Conservation (phyloP, 768 basidiomycete genomes). For the Naganishia friedmannii region DNA sequence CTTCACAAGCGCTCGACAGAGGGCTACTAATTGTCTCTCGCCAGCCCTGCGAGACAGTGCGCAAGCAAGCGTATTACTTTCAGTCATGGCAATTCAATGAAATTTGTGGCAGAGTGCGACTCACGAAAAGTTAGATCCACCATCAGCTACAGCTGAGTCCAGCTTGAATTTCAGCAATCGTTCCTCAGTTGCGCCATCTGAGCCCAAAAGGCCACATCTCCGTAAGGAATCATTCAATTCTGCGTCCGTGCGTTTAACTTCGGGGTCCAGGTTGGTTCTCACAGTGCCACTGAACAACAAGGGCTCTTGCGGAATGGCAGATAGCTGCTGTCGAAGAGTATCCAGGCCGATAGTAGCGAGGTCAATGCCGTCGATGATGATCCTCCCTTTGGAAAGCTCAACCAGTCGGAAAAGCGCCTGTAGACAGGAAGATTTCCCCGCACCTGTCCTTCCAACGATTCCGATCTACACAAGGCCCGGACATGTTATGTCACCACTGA, state of each 20-base stretch:
- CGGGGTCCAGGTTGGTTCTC: conserved; percentile 60
- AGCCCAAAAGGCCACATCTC: conserved; percentile 57
- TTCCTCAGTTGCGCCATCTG: conserved; percentile 50
- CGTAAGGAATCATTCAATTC: conserved; percentile 64
- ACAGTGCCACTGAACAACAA: conserved; percentile 56
- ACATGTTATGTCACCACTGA: no score
- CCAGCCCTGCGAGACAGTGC: conserved; percentile 56
- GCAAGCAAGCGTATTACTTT: no score
- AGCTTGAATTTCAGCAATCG: conserved; percentile 63
- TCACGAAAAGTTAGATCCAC: conserved; percentile 61
- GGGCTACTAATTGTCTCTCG: conserved; percentile 64
- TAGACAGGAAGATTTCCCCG: conserved; percentile 52
- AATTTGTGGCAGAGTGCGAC: background rate
- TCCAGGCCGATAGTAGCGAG: conserved; percentile 59
- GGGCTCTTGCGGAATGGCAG: conserved; percentile 68
- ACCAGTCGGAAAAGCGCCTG: conserved; percentile 62
- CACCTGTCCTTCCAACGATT: conserved; percentile 63
- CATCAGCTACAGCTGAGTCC: conserved; percentile 62
- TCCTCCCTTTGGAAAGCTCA: conserved; percentile 61
- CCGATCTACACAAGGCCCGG: conserved; percentile 53
- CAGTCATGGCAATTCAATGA: no score
- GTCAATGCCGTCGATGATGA: conserved; percentile 57
- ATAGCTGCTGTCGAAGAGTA: conserved; percentile 58
- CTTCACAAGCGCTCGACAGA: conserved; percentile 64
- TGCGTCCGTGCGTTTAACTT: conserved; percentile 59